These are phyloP conservation scores for Pseudomonodictys pantanalensis DNA, from an alignment of 495 filamentous ascomycete genomes.

Conservation along the genomic window DNA sequence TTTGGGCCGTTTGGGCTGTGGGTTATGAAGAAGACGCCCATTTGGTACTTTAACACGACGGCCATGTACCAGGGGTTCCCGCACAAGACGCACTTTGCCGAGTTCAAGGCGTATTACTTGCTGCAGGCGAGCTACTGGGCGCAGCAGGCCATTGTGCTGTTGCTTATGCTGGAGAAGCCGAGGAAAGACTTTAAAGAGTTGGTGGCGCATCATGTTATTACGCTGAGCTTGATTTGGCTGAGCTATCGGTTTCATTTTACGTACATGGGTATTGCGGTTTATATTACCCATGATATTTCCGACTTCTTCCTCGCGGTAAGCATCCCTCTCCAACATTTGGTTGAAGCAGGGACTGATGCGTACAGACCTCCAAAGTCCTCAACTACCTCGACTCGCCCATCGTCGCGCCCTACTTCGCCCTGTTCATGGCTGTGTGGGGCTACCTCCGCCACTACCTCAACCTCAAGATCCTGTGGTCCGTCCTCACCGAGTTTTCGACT, in stretches of 20 bases:
- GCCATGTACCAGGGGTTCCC: slow-evolving; percentile 93
- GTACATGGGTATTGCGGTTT: slow-evolving; percentile 94
- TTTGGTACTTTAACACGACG: slow-evolving; percentile 97
- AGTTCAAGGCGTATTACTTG: slow-evolving; percentile 97
- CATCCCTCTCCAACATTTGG: slow-evolving; percentile 13
- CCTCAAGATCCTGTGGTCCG: slow-evolving; percentile 77
- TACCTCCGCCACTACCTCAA: slow-evolving; percentile 93
- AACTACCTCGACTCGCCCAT: slow-evolving; percentile 84
- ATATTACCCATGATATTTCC: slow-evolving; percentile 92
- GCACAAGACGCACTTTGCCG: slow-evolving; percentile 74
- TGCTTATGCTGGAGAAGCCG: slow-evolving; percentile 89
- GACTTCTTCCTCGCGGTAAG: slow-evolving; percentile 97
- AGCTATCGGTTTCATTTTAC: slow-evolving; percentile 99
- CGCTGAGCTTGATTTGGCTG: slow-evolving; percentile 77
- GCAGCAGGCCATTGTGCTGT: slow-evolving; percentile 87
- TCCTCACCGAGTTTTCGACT: slow-evolving; percentile 82
- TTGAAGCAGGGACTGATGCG: background rate
- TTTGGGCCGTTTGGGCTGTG: slow-evolving; percentile 86
- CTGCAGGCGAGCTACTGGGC: slow-evolving; percentile 95
- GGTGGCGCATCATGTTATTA: slow-evolving; percentile 91
- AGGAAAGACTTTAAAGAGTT: slow-evolving; percentile 96
- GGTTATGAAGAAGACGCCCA: slow-evolving; percentile 82
- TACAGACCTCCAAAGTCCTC: slow-evolving; percentile 83
- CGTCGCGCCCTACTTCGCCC: slow-evolving; percentile 75
- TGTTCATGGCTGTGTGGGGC: slow-evolving; percentile 83